Percentiles rank a stretch among this genome's conserved stretches.
phyloP scores from a whole-genome alignment of 1,284 basidiomycete species.

The Cryptococcus floricola region DNA sequence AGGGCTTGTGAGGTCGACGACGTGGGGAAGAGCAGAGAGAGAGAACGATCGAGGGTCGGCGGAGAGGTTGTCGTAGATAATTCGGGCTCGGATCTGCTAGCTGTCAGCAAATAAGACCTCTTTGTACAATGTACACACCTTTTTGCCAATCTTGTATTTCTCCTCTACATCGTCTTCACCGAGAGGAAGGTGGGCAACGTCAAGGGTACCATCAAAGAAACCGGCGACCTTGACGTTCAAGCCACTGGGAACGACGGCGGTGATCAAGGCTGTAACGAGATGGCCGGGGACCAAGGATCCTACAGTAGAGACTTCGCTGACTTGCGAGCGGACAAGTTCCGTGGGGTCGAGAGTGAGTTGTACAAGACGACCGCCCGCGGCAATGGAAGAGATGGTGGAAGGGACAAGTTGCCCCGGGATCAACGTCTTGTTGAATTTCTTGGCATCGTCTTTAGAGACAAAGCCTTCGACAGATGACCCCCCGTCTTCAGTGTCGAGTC shows the following conservation, averaged over 20 bases:
- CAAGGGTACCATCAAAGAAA: conserved; percentile 89
- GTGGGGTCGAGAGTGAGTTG: conserved; percentile 52
- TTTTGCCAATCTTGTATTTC: conserved; percentile 73
- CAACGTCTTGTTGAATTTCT: conserved; percentile 42
- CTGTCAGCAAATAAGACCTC: not conserved
- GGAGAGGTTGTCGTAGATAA: conserved; percentile 75
- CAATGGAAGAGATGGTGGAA: conserved; percentile 60
- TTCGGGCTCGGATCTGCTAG: conserved; percentile 65
- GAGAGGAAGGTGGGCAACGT: conserved; percentile 67
- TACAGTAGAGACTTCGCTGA: conserved; percentile 72
- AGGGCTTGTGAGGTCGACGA: conserved; percentile 57
- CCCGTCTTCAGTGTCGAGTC: conserved; percentile 57
- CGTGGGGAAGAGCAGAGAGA: conserved; percentile 70
- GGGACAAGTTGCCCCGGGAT: conserved; percentile 62
- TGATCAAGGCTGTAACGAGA: conserved; percentile 80
- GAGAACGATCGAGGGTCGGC: conserved; percentile 72
- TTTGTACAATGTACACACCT: conserved; percentile 48
- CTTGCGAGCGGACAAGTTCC: conserved; percentile 52
- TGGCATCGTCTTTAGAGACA: conserved; percentile 65
- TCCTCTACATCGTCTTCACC: conserved; percentile 53
- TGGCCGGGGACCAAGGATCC: conserved; percentile 81
- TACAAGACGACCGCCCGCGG: conserved; percentile 49
- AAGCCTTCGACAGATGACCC: conserved; percentile 62
- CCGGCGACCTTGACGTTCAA: conserved; percentile 87
- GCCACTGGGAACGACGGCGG: conserved; percentile 71